phyloP scores from a whole-genome alignment of 78 protist genomes.

The Cavenderia fasciculata region DNA sequence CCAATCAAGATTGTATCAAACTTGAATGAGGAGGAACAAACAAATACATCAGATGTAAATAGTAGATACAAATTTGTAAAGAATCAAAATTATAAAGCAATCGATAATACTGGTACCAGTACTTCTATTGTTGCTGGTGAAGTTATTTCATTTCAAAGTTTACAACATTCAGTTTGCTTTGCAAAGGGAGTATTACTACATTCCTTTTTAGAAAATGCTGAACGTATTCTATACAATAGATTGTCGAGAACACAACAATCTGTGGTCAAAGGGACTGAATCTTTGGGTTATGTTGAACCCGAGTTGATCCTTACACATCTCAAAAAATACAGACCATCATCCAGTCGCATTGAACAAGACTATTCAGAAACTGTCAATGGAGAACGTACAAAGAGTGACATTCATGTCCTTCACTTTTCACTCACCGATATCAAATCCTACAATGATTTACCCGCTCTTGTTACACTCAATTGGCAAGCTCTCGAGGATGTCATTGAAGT shows the following conservation, averaged over 20 bases:
- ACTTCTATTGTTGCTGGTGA: too few species aligned
- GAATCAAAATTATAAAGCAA: too few species aligned
- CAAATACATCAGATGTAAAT: too few species aligned
- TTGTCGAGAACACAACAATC: background rate
- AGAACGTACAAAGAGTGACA: background rate
- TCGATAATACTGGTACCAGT: too few species aligned
- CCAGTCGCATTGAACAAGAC: background rate
- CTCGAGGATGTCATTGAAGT: background rate
- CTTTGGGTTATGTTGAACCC: background rate
- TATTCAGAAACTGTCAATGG: background rate
- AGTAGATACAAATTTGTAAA: too few species aligned
- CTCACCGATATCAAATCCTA: background rate
- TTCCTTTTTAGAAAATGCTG: background rate
- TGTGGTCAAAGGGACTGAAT: background rate
- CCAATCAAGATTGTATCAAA: too few species aligned
- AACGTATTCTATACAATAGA: background rate
- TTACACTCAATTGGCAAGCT: constrained; percentile 6
- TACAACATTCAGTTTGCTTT: too few species aligned
- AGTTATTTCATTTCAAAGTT: too few species aligned
- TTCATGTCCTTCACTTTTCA: background rate
- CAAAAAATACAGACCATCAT: background rate
- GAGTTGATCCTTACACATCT: background rate
- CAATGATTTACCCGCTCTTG: background rate
- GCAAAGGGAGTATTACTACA: too few species aligned
- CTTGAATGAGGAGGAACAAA: too few species aligned